phyloP scores from a whole-genome alignment of 2,329 filamentous ascomycete genomes.

The Arthrinium puccinioides region DNA sequence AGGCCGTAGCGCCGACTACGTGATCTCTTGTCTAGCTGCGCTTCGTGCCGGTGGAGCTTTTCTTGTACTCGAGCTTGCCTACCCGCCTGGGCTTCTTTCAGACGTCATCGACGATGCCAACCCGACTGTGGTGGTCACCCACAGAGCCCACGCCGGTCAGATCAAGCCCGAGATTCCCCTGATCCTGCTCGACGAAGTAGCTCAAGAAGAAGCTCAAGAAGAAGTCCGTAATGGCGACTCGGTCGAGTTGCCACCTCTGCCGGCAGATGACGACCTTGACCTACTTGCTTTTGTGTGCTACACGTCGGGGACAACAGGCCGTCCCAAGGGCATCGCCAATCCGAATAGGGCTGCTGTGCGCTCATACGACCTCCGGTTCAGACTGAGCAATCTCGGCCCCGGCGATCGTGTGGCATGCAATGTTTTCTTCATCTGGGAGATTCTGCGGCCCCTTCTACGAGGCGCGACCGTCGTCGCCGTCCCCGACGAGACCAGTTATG shows the following conservation, averaged over 20 bases:
- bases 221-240: conserved; percentile 17
- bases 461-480: conserved; percentile 71
- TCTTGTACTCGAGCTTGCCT: conserved; percentile 72
- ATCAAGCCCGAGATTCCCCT: conserved; percentile 57
- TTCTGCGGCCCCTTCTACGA: conserved; percentile 66
- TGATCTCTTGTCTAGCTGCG: conserved; percentile 71
- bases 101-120: conserved; percentile 72
- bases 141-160: conserved; percentile 54
- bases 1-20: conserved; percentile 69
- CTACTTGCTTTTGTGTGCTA: conserved; percentile 75
- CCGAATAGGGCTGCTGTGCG: conserved; percentile 66
- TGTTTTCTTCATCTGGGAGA: conserved; percentile 84
- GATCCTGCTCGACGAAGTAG: conserved; percentile 53
- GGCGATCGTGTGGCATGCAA: conserved; percentile 81
- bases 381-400: conserved; percentile 58
- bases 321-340: conserved; percentile 75
- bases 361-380: conserved; percentile 68
- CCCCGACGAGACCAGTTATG: conserved; percentile 70
- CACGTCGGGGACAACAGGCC: conserved; percentile 68
- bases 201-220: conserved; percentile 22
- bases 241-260: conserved; percentile 37
- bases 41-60: conserved; percentile 74
- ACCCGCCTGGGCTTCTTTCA: conserved; percentile 64
- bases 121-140: conserved; percentile 64
- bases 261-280: conserved; percentile 62